Evolutionary conservation across 306 rosid genomes (phyloP).

Genomic region (Delonix regia): DNA sequence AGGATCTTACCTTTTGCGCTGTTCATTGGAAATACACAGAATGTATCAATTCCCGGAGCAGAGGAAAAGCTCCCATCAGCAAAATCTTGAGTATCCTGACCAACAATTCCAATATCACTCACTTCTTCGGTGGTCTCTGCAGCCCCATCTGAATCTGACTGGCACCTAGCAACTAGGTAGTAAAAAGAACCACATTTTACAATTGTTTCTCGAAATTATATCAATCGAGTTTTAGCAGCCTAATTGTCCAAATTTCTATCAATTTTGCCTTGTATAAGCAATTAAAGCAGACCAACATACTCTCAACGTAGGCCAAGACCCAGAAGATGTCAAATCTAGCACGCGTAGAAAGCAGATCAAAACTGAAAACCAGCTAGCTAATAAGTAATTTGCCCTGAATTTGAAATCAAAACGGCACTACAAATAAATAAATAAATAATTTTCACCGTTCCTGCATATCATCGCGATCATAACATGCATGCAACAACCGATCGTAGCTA

Average conservation of each 20-base stretch:
- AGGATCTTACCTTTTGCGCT: slow-evolving; percentile 60
- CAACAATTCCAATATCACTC: slow-evolving; percentile 76
- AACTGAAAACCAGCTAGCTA: not conserved
- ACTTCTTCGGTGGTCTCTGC: slow-evolving; percentile 62
- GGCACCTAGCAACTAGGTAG: slow-evolving; percentile 73
- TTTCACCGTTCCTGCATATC: slow-evolving; percentile 21
- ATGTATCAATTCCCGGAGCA: slow-evolving; percentile 81
- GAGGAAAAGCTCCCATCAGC: slow-evolving; percentile 61
- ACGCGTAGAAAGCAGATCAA: slow-evolving; percentile 21
- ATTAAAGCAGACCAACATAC: slow-evolving; percentile 10
- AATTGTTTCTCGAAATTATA: slow-evolving; percentile 11
- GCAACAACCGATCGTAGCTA: slow-evolving; percentile 34
- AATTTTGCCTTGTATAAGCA: not conserved
- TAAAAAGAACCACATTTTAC: slow-evolving; percentile 14
- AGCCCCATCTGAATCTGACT: slow-evolving; percentile 56
- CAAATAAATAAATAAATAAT: slow-evolving; percentile 2
- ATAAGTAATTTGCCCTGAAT: not conserved
- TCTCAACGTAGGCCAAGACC: slow-evolving; percentile 10
- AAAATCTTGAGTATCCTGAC: slow-evolving; percentile 73
- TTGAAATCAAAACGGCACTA: not conserved
- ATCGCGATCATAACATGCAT: slow-evolving; percentile 42
- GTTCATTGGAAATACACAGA: slow-evolving; percentile 78
- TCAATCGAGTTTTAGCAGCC: not conserved
- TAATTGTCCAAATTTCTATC: not conserved
- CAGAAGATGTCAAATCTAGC: not conserved